Percentiles rank a stretch among this genome's conserved stretches.
phyloP scores from a whole-genome alignment of 2,329 filamentous ascomycete species.

The Xenoacremonium recifei region DNA sequence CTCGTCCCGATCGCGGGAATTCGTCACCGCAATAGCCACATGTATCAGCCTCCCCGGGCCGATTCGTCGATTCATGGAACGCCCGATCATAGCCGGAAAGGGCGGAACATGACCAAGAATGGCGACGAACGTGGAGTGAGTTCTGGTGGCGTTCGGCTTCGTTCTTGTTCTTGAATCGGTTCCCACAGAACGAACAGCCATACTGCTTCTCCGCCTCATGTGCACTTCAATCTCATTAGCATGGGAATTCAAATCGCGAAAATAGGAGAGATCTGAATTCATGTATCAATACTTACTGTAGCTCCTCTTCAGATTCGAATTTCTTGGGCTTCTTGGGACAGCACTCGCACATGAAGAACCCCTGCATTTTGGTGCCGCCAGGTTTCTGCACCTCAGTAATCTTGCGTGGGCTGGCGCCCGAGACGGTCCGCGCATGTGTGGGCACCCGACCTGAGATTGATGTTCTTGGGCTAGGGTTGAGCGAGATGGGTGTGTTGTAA shows the following conservation, averaged over 20 bases:
- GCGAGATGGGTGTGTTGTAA: conserved; percentile 46
- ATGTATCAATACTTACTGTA: conserved; percentile 61
- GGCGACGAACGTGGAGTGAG: conserved; percentile 84
- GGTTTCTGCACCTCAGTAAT: conserved; percentile 49
- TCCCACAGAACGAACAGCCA: conserved; percentile 86
- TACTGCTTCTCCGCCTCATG: conserved; percentile 97
- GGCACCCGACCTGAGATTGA: conserved; percentile 41
- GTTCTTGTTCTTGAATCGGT: conserved; percentile 98
- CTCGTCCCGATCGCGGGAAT: conserved; percentile 58
- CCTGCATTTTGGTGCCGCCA: conserved; percentile 48
- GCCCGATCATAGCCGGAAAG: conserved; percentile 75
- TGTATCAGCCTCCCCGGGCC: conserved; percentile 68
- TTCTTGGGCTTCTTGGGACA: conserved; percentile 97
- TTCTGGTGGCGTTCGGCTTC: conserved; percentile 96
- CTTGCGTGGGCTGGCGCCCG: conserved; percentile 51
- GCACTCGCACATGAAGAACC: conserved; percentile 77
- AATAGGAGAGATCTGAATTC: neutral
- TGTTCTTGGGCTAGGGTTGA: conserved; percentile 49
- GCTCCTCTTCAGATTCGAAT: conserved; percentile 79
- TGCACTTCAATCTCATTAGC: conserved; percentile 51
- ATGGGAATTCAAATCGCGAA: conserved; percentile 6
- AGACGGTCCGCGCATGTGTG: conserved; percentile 45
- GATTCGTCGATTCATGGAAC: conserved; percentile 76
- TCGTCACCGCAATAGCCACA: conserved; percentile 97
- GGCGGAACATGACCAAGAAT: conserved; percentile 96